These are phyloP conservation scores for Entonaema liquescens DNA, from an alignment of 495 filamentous ascomycete species.

Conservation along the genomic window DNA sequence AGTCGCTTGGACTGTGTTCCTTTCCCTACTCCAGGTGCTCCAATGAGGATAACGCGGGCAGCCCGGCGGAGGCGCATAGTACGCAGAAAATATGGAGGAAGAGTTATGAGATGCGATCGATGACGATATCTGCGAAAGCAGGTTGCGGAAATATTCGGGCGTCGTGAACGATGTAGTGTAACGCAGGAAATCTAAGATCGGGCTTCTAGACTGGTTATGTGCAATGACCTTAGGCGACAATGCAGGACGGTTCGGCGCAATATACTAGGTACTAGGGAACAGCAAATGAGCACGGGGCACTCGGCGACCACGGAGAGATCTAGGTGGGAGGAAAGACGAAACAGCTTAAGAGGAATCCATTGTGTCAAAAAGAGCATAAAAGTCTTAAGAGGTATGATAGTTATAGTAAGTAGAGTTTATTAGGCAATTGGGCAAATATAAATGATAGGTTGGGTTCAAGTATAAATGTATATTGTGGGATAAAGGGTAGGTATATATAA, in stretches of 20 bases:
- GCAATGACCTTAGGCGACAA: slow-evolving; percentile 10
- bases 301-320: slow-evolving; percentile 1
- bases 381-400: neutral
- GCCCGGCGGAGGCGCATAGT: slow-evolving; percentile 76
- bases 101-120: slow-evolving; percentile 6
- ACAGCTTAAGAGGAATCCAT: slow-evolving; percentile 29
- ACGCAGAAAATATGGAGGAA: slow-evolving; percentile 16
- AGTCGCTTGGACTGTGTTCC: slow-evolving; percentile 93
- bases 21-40: slow-evolving; percentile 92
- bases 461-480: neutral
- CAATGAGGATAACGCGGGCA: slow-evolving; percentile 92
- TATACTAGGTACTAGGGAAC: slow-evolving; percentile 13
- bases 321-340: slow-evolving; percentile 7
- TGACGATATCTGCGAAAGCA: slow-evolving; percentile 11
- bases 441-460: no score
- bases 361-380: slow-evolving; percentile 7
- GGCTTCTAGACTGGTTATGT: slow-evolving; percentile 15
- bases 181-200: slow-evolving; percentile 7
- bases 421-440: neutral
- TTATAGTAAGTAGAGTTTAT: neutral
- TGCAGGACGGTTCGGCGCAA: slow-evolving; percentile 19
- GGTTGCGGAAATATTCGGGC: slow-evolving; percentile 27
- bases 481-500: neutral
- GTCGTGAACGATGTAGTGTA: slow-evolving; percentile 18
- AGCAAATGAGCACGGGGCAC: slow-evolving; percentile 3